Evolutionary conservation across 148 eudicot species (phyloP).

Genomic region (Rhododendron williamsianum): DNA sequence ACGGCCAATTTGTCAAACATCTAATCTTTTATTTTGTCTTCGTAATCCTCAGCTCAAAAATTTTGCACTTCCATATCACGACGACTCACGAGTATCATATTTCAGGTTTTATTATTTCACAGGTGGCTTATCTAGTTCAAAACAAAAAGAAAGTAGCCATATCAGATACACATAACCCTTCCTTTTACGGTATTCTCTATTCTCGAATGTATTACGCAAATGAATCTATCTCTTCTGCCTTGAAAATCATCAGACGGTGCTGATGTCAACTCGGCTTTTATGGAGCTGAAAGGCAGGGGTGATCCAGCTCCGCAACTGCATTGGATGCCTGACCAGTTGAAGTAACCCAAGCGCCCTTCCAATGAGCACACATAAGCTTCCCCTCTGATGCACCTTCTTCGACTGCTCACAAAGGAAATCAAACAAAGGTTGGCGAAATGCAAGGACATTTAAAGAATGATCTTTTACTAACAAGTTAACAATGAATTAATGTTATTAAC

Average conservation of each 20-base stretch:
- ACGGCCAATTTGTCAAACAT: background rate
- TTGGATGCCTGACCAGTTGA: constrained; percentile 94
- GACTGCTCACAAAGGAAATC: constrained; percentile 32
- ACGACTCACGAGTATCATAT: background rate
- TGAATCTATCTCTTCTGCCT: background rate
- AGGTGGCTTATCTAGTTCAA: background rate
- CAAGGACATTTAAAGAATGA: background rate
- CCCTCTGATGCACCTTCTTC: constrained; percentile 92
- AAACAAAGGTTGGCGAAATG: background rate
- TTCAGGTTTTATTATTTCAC: background rate
- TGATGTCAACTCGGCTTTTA: constrained; percentile 3
- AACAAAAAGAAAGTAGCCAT: background rate
- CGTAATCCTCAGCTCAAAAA: background rate
- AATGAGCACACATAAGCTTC: constrained; percentile 68
- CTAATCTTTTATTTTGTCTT: background rate
- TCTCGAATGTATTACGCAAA: background rate
- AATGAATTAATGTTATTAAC: background rate
- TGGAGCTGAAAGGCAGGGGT: constrained; percentile 97
- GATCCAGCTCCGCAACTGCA: constrained; percentile 97
- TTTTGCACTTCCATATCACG: background rate
- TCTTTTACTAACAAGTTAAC: background rate
- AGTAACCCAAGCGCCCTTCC: constrained; percentile 92
- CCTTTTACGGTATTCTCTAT: background rate
- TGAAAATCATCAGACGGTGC: constrained; percentile 2
- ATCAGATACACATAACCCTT: background rate